These are phyloP conservation scores for Mycena pura DNA, from an alignment of 768 basidiomycete genomes.

Conservation along the genomic window DNA sequence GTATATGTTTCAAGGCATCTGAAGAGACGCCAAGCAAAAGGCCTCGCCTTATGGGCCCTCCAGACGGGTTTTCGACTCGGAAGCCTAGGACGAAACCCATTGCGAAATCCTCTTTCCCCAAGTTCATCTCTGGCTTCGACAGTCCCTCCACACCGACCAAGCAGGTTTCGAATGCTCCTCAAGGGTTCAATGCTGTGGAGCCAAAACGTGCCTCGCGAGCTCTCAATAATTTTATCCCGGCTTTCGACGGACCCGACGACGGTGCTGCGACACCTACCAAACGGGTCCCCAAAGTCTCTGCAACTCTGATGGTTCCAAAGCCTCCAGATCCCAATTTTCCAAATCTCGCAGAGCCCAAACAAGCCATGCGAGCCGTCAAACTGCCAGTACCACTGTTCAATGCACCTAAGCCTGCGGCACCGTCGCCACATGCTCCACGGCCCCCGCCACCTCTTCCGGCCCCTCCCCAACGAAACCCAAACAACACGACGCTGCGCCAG, in stretches of 20 bases:
- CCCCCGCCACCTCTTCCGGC: slow-evolving; percentile 10
- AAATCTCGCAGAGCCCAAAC: background rate
- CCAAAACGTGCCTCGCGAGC: no score
- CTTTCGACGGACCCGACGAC: no score
- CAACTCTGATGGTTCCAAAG: background rate
- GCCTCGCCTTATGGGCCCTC: slow-evolving; percentile 17
- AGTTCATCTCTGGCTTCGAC: slow-evolving; percentile 22
- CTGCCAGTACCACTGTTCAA: slow-evolving; percentile 22
- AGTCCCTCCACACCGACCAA: background rate
- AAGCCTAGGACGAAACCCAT: slow-evolving; percentile 3
- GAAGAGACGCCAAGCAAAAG: slow-evolving; percentile 18
- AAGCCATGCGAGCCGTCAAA: slow-evolving; percentile 12
- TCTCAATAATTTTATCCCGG: no score
- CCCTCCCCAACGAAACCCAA: slow-evolving; percentile 8
- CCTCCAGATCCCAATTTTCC: background rate
- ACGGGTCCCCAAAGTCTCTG: slow-evolving; percentile 1
- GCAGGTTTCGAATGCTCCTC: background rate
- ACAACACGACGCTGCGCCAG: slow-evolving; percentile 13
- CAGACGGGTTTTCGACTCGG: slow-evolving; percentile 25
- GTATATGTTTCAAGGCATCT: background rate
- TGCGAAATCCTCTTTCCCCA: slow-evolving; percentile 10
- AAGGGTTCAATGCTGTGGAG: background rate
- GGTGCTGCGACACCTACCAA: background rate
- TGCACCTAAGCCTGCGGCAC: background rate
- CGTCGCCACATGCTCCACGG: background rate